These are phyloP conservation scores for Umbelopsis sp. DNA, from an alignment of 371 early-diverging fungal species.

Conservation along the genomic window DNA sequence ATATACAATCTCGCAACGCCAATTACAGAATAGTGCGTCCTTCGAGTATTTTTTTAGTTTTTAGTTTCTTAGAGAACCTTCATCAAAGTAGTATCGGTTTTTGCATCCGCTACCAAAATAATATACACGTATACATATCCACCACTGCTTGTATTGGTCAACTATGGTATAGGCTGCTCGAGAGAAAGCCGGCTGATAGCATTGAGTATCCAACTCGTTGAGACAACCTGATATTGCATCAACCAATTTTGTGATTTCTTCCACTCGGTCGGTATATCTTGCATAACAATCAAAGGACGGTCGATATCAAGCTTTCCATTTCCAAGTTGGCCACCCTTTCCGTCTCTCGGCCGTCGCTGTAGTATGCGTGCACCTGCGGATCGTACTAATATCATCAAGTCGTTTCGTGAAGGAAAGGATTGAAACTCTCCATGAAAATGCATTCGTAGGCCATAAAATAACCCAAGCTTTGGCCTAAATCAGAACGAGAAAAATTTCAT, in stretches of 20 bases:
- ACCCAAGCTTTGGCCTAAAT: neutral
- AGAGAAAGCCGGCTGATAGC: constrained; percentile 4
- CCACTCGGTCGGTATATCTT: constrained; percentile 14
- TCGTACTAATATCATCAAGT: neutral
- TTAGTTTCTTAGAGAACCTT: too few species aligned
- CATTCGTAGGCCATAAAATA: neutral
- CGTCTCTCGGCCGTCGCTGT: neutral
- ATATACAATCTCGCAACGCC: constrained; percentile 54
- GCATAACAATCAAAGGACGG: neutral
- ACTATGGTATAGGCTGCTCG: neutral
- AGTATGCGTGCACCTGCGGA: neutral
- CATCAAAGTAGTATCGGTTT: too few species aligned
- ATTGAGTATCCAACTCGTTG: constrained; percentile 5
- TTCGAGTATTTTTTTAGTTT: too few species aligned
- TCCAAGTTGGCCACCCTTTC: neutral
- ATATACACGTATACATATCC: neutral
- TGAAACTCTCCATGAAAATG: constrained; percentile 10
- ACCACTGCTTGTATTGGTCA: neutral
- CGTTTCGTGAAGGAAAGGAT: neutral
- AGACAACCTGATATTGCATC: neutral
- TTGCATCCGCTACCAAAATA: neutral
- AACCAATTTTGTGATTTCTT: constrained; percentile 2
- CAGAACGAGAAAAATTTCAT: neutral
- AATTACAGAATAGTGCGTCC: constrained; percentile 24
- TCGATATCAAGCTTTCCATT: neutral